phyloP scores from a whole-genome alignment of 2,329 filamentous ascomycete species.

The Botrytis medusae region DNA sequence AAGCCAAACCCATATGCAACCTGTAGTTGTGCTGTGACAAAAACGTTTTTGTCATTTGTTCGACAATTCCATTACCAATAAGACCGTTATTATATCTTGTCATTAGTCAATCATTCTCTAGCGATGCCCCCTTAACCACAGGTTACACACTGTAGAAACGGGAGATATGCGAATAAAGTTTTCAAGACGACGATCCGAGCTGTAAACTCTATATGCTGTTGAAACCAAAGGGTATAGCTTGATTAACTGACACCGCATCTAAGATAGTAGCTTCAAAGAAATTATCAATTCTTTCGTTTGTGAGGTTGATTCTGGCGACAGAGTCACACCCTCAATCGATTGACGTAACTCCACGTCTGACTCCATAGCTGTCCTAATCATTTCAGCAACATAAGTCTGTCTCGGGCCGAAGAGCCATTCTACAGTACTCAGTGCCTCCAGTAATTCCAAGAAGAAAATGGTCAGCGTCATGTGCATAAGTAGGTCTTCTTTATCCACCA shows the following conservation, averaged over 20 bases:
- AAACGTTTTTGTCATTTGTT: neutral
- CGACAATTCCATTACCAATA: neutral
- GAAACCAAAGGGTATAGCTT: too few species aligned
- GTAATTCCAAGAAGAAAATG: slow-evolving; percentile 39
- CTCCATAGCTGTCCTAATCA: slow-evolving; percentile 34
- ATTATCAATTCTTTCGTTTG: slow-evolving; percentile 35
- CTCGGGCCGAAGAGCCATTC: slow-evolving; percentile 32
- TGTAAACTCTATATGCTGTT: neutral
- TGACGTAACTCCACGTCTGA: slow-evolving; percentile 34
- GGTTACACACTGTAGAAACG: slow-evolving; percentile 4
- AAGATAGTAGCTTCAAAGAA: slow-evolving; percentile 11
- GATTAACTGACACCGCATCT: neutral
- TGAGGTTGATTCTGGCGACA: slow-evolving; percentile 31
- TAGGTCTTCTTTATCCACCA: slow-evolving; percentile 40
- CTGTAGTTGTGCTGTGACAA: neutral
- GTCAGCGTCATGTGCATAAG: slow-evolving; percentile 41
- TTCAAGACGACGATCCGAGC: neutral
- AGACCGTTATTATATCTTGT: neutral
- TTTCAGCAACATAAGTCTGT: slow-evolving; percentile 33
- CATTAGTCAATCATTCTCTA: neutral
- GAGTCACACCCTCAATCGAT: slow-evolving; percentile 35
- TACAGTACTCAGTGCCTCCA: slow-evolving; percentile 37
- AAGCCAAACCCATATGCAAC: neutral
- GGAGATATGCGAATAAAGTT: neutral
- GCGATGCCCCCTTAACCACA: slow-evolving; percentile 13